A percentile compares a stretch with the other conserved stretches of the same genome.
Conservation (phyloP, 805 yeast species). For the Komagataella populi region DNA sequence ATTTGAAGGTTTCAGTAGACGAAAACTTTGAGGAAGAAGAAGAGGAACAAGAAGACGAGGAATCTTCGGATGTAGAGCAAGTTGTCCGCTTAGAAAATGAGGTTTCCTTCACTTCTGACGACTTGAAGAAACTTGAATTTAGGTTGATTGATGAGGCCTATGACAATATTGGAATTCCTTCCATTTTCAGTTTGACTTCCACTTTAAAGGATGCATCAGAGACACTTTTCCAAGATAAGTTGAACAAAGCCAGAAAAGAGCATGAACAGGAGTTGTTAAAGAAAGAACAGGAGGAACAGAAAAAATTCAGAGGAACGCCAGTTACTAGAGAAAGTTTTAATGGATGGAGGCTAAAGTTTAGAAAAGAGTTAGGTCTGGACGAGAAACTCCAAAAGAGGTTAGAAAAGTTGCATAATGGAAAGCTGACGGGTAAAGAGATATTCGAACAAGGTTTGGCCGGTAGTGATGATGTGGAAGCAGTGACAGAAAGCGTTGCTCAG, state of each 20-base stretch:
- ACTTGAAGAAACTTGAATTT: constrained; percentile 24
- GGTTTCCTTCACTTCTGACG: constrained; percentile 39
- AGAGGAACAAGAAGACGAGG: constrained; percentile 20
- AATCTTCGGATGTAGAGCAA: constrained; percentile 22
- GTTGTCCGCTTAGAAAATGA: constrained; percentile 33
- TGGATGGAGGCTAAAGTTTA: constrained; percentile 61
- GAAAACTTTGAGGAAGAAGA: constrained; percentile 16
- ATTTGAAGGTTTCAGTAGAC: constrained; percentile 25
- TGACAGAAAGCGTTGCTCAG: background rate
- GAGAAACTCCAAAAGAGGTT: constrained; percentile 38
- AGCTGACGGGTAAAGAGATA: constrained; percentile 76
- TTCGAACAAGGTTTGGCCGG: constrained; percentile 84
- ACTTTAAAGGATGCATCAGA: constrained; percentile 77
- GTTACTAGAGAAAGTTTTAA: constrained; percentile 69
- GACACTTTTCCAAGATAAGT: constrained; percentile 41
- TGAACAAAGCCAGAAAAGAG: constrained; percentile 35
- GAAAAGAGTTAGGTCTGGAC: constrained; percentile 62
- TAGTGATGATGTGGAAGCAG: constrained; percentile 38
- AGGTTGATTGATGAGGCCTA: constrained; percentile 48
- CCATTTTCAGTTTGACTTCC: constrained; percentile 68
- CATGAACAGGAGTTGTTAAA: constrained; percentile 46
- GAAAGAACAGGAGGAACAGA: constrained; percentile 73
- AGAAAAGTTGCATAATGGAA: constrained; percentile 52
- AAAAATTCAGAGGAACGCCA: constrained; percentile 81
- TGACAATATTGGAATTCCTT: constrained; percentile 82